Percentiles rank a stretch among this genome's conserved stretches.
Evolutionary conservation across 441 rosid genomes (phyloP).

Genomic region (Erodium texanum): DNA sequence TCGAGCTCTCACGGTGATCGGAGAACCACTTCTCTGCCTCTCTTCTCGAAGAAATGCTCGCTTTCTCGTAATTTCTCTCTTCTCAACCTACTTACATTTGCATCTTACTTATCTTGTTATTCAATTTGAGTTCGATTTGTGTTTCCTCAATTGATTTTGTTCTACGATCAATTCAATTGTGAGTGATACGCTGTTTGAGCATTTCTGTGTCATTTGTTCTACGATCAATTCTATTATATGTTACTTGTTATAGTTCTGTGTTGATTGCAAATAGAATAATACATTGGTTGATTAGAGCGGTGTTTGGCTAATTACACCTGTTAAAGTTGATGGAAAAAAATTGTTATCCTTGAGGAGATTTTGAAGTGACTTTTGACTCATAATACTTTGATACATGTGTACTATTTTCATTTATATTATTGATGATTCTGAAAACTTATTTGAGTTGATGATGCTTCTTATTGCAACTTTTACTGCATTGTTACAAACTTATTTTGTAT

Average conservation of each 20-base stretch:
- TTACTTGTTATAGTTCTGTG: not conserved
- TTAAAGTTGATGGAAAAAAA: constrained; percentile 1
- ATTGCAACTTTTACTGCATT: not conserved
- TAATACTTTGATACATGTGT: no score
- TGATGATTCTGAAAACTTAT: not conserved
- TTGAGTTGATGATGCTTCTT: not conserved
- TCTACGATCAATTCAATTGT: not conserved
- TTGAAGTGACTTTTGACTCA: no score
- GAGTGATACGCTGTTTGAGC: not conserved
- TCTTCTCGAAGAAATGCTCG: constrained; percentile 38
- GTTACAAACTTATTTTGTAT: not conserved
- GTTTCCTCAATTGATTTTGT: not conserved
- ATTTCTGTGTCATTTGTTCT: not conserved
- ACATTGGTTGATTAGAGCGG: not conserved
- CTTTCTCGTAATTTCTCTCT: constrained; percentile 37
- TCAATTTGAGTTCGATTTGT: not conserved
- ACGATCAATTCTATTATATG: not conserved
- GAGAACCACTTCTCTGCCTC: constrained; percentile 29
- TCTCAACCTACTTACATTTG: not conserved
- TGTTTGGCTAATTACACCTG: not conserved
- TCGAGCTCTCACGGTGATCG: constrained; percentile 41
- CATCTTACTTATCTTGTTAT: not conserved
- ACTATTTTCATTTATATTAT: not conserved
- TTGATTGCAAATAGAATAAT: not conserved
- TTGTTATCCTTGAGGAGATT: not conserved